phyloP scores from a whole-genome alignment of 306 rosid species.

The Gillenia trifoliata region DNA sequence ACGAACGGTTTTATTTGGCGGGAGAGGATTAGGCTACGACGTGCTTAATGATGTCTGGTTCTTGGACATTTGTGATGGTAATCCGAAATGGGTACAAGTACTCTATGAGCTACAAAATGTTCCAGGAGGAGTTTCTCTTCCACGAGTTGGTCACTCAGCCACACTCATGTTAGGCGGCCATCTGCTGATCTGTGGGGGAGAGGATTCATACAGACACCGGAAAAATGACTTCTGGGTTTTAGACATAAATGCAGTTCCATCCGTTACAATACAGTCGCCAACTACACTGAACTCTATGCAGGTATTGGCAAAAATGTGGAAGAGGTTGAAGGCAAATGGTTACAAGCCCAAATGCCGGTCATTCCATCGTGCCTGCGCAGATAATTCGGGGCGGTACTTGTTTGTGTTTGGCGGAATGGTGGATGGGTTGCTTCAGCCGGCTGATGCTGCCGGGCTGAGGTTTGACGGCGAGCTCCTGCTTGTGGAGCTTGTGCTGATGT shows the following conservation, averaged over 20 bases:
- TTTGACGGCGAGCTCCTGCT: slow-evolving; percentile 80
- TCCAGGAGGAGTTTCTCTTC: slow-evolving; percentile 67
- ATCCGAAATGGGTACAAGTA: slow-evolving; percentile 57
- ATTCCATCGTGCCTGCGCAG: slow-evolving; percentile 80
- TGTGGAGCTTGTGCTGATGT: slow-evolving; percentile 55
- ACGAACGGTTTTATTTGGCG: slow-evolving; percentile 68
- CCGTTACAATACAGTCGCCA: slow-evolving; percentile 39
- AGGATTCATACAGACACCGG: slow-evolving; percentile 63
- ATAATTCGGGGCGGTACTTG: slow-evolving; percentile 52
- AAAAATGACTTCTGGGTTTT: slow-evolving; percentile 84
- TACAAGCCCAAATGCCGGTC: slow-evolving; percentile 45
- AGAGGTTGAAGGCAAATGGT: slow-evolving; percentile 45
- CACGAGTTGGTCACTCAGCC: slow-evolving; percentile 88
- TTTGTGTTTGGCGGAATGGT: slow-evolving; percentile 92
- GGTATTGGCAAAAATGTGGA: slow-evolving; percentile 60
- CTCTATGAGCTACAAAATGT: slow-evolving; percentile 49
- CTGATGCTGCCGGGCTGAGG: slow-evolving; percentile 47
- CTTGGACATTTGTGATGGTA: slow-evolving; percentile 43
- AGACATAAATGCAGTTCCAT: slow-evolving; percentile 54
- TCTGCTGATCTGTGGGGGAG: slow-evolving; percentile 81
- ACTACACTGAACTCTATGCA: slow-evolving; percentile 31
- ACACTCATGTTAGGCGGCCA: slow-evolving; percentile 75
- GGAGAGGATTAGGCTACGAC: slow-evolving; percentile 77
- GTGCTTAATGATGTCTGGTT: slow-evolving; percentile 88
- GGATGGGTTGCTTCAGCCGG: slow-evolving; percentile 49